These are phyloP conservation scores for Globisporangium mamillatum DNA, from an alignment of 352 stramenopile genomes.

Conservation along the genomic window DNA sequence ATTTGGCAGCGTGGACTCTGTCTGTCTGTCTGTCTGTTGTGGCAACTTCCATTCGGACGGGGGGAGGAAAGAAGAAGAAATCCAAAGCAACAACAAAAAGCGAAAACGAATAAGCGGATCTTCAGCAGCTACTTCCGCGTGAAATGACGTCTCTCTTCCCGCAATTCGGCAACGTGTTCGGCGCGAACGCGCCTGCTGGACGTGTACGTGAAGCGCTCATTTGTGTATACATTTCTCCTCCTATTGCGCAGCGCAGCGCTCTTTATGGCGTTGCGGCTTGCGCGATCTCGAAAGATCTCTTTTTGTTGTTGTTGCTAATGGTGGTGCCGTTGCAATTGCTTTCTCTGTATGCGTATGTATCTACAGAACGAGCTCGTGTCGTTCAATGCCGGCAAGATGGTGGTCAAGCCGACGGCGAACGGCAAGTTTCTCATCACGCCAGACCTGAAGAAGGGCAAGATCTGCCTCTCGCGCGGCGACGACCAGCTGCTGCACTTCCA, in stretches of 20 bases:
- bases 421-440: conserved; percentile 88
- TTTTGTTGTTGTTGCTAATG: conserved; percentile 4
- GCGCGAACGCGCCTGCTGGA: conserved; percentile 48
- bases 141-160: conserved; percentile 63
- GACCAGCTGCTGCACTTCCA: conserved; percentile 92
- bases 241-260: not conserved
- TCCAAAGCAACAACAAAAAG: conserved; percentile 13
- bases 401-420: conserved; percentile 57
- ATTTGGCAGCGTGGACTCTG: not conserved
- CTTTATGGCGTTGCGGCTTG: not conserved
- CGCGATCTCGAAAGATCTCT: conserved; percentile 8
- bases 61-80: conserved; percentile 4
- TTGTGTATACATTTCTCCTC: not conserved
- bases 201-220: conserved; percentile 16
- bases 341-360: not conserved
- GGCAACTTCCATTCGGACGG: not conserved
- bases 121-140: not conserved
- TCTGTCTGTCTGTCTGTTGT: no score
- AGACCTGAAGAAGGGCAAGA: conserved; percentile 89
- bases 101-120: conserved; percentile 13
- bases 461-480: conserved; percentile 82
- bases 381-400: conserved; percentile 93
- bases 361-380: conserved; percentile 80
- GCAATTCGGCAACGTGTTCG: conserved; percentile 81
- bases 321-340: not conserved